Base-by-base conservation (phyloP, 2,329 filamentous ascomycete genomes). In the Drechslera avenae region DNA sequence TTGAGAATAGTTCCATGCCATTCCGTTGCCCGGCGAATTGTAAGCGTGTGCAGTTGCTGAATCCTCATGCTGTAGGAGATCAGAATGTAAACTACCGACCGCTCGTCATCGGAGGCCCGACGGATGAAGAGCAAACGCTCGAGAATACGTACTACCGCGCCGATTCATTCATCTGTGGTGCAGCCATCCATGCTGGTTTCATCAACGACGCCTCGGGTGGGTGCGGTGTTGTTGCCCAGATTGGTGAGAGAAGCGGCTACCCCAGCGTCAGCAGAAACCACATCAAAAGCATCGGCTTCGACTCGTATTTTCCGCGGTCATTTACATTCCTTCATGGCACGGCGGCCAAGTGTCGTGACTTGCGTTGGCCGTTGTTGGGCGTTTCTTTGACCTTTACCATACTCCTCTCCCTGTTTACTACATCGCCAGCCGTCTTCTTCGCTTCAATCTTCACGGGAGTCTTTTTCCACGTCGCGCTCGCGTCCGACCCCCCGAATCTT, bases 391-490 rank as follows among this genome's bases (percentile, higher is more conserved):
- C 86, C 42, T 96, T 95, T 61, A 90, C 91, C 2, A 81, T 84
- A 19, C 72, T 92, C 0, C 73, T 97, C 9, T 92, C 90, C 3
- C 77, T 99, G 4, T 92, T 95, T 71, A 93, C 90, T 1, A 85
- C 86, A 1, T 90, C 87, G 0, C 85, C 92, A 0, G 80, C 83
- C 1, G 80, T 93, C 1, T 94, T 97, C 75, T 97, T 95, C 80
- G 91, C 90, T 72, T 86, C 86, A 41, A 81, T 86, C 30, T 97
- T 97, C 63, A 80, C 86, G 44, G 89, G 88, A 63, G 79, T 96
- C 31, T 97, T 96, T 75, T 90, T 89, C 77, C 91, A 96, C 57
- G 89, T 96, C 13, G 92, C 90, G 5, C 82, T 97, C 62, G 93
- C 91, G 8, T 91, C 91, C 1, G 93, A 99, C 68, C 88, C 91